phyloP scores from a whole-genome alignment of 2,329 filamentous ascomycete species.

The Pseudocercospora vitis region DNA sequence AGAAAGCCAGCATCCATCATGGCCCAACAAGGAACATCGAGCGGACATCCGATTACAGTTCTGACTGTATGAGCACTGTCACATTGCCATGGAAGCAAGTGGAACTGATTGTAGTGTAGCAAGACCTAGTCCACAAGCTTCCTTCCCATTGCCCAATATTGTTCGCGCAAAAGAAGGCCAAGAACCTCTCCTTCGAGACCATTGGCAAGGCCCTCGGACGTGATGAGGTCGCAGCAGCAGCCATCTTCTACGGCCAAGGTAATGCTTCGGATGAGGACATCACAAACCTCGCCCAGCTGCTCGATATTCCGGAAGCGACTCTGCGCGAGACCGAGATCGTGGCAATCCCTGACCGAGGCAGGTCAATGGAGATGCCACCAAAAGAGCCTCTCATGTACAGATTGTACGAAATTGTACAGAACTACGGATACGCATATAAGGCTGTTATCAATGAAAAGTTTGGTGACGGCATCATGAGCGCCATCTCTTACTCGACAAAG shows the following conservation, averaged over 20 bases:
- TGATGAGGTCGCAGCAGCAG: constrained; percentile 80
- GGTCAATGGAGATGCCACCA: constrained; percentile 77
- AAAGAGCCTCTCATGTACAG: constrained; percentile 86
- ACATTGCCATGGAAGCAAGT: background rate
- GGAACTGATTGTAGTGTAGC: constrained; percentile 44
- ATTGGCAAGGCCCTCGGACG: constrained; percentile 74
- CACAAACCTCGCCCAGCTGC: constrained; percentile 63
- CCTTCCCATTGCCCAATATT: constrained; percentile 70
- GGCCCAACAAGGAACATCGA: constrained; percentile 26
- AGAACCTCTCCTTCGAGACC: constrained; percentile 74
- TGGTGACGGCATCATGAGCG: constrained; percentile 85
- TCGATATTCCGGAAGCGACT: constrained; percentile 58
- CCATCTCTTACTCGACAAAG: constrained; percentile 84
- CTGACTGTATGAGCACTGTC: constrained; percentile 19
- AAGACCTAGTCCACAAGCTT: constrained; percentile 66
- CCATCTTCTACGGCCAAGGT: constrained; percentile 87
- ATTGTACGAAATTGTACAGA: constrained; percentile 91
- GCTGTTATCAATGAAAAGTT: constrained; percentile 91
- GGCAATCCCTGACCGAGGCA: constrained; percentile 78
- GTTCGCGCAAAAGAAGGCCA: constrained; percentile 75
- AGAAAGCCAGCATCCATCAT: constrained; percentile 9
- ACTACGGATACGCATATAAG: constrained; percentile 96
- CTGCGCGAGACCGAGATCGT: constrained; percentile 62
- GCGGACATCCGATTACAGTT: constrained; percentile 27
- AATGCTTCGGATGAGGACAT: constrained; percentile 70